phyloP scores from a whole-genome alignment of 2,329 filamentous ascomycete species.

The Tolypocladium tundrense region DNA sequence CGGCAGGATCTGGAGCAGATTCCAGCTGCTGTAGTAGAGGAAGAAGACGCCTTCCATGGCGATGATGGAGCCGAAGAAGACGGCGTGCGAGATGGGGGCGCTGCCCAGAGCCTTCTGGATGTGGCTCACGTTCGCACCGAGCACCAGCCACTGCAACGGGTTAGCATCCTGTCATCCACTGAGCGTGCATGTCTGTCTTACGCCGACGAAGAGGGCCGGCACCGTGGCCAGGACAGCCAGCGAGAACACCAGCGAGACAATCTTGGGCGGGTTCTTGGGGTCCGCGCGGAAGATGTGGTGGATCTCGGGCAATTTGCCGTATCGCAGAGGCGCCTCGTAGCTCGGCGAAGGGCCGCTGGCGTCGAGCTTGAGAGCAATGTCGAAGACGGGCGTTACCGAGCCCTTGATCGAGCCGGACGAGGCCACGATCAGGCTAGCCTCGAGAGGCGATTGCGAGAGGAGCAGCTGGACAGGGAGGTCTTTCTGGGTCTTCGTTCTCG shows the following conservation, averaged over 20 bases:
- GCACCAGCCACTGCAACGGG: conserved; percentile 55
- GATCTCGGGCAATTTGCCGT: conserved; percentile 76
- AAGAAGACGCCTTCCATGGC: conserved; percentile 89
- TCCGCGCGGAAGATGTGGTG: conserved; percentile 81
- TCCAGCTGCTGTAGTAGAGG: conserved; percentile 89
- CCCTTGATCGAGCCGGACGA: conserved; percentile 71
- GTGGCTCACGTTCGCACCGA: conserved; percentile 79
- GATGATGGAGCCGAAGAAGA: conserved; percentile 82
- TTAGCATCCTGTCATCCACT: conserved; percentile 9
- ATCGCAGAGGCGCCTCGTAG: conserved; percentile 64
- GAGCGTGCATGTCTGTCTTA: conserved; percentile 23
- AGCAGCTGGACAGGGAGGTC: conserved; percentile 82
- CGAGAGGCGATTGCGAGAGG: conserved; percentile 53
- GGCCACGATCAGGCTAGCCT: conserved; percentile 73
- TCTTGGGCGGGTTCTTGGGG: conserved; percentile 66
- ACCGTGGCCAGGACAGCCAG: conserved; percentile 63
- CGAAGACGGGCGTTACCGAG: conserved; percentile 61
- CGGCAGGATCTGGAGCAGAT: conserved; percentile 79
- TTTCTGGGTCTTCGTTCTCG: conserved; percentile 59
- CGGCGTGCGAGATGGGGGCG: conserved; percentile 68
- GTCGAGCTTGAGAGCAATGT: conserved; percentile 57
- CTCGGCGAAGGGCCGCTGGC: conserved; percentile 46
- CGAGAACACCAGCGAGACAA: conserved; percentile 71
- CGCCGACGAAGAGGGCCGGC: conserved; percentile 60
- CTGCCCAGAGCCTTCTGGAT: conserved; percentile 61